Percentiles rank a stretch among this genome's conserved stretches.
Evolutionary conservation across 2,329 filamentous ascomycete genomes (phyloP).

Genomic region (Eutypella sp.): DNA sequence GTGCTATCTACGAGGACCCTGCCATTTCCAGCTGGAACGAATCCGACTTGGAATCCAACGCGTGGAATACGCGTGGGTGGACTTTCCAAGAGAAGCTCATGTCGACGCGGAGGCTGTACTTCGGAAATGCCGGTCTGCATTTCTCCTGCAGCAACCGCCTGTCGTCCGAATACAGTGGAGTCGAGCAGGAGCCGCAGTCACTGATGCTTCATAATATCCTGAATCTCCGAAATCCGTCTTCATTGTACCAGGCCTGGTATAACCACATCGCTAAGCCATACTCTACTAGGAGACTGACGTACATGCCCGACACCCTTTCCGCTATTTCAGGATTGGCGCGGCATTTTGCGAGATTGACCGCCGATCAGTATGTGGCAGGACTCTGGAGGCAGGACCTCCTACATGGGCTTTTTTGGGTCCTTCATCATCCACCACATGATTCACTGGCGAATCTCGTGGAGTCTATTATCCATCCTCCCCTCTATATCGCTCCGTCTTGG

Average conservation of each 20-base stretch:
- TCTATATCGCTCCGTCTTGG: not conserved
- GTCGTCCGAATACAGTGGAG: not conserved
- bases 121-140: not conserved
- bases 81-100: not conserved
- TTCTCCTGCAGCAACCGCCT: not conserved
- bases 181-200: not conserved
- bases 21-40: not conserved
- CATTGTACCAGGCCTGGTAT: not conserved
- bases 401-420: not conserved
- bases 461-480: not conserved
- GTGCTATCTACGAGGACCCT: not conserved
- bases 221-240: not conserved
- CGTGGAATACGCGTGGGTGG: not conserved
- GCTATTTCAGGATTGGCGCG: not conserved
- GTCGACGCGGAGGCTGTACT: not conserved
- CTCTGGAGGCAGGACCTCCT: not conserved
- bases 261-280: not conserved
- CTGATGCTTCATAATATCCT: not conserved
- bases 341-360: not conserved
- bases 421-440: not conserved
- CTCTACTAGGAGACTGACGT: not conserved
- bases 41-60: not conserved
- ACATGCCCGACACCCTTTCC: not conserved
- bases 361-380: not conserved
- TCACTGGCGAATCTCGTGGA: not conserved